phyloP scores from a whole-genome alignment of 805 yeast genomes.

The Torulaspora maleeae region DNA sequence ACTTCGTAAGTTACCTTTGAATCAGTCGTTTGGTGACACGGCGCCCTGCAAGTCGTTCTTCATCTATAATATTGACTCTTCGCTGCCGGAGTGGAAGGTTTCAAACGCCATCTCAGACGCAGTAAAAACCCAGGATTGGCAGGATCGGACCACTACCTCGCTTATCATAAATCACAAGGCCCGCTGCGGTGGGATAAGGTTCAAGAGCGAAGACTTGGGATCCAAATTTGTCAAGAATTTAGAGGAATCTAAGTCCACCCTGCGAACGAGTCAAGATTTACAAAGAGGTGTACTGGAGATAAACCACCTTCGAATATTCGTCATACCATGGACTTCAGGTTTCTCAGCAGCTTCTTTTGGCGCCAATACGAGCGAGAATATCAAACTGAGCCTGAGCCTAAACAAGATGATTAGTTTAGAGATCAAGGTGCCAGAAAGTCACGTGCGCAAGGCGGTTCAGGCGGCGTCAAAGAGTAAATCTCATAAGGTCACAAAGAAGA shows the following conservation, averaged over 20 bases:
- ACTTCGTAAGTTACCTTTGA: slow-evolving; percentile 61
- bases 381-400: slow-evolving; percentile 21
- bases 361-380: slow-evolving; percentile 17
- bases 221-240: slow-evolving; percentile 13
- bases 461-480: slow-evolving; percentile 13
- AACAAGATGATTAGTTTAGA: slow-evolving; percentile 16
- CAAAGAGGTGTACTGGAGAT: slow-evolving; percentile 22
- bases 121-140: slow-evolving; percentile 19
- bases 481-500: slow-evolving; percentile 19
- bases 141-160: slow-evolving; percentile 19
- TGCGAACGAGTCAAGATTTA: slow-evolving; percentile 7
- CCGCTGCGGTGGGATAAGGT: slow-evolving; percentile 27
- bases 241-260: neutral
- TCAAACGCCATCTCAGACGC: slow-evolving; percentile 45
- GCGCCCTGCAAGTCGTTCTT: slow-evolving; percentile 54
- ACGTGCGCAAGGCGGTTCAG: neutral
- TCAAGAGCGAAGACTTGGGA: slow-evolving; percentile 16
- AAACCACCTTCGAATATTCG: slow-evolving; percentile 19
- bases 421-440: neutral
- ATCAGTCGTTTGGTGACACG: slow-evolving; percentile 47
- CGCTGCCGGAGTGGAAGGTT: slow-evolving; percentile 59
- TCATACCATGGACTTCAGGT: slow-evolving; percentile 23
- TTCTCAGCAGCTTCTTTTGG: slow-evolving; percentile 27
- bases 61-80: slow-evolving; percentile 66
- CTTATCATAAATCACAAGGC: slow-evolving; percentile 27